Percentiles rank a stretch among this genome's conserved stretches.
phyloP scores from a whole-genome alignment of 176 grass and related monocot species.

The Carex parvula region DNA sequence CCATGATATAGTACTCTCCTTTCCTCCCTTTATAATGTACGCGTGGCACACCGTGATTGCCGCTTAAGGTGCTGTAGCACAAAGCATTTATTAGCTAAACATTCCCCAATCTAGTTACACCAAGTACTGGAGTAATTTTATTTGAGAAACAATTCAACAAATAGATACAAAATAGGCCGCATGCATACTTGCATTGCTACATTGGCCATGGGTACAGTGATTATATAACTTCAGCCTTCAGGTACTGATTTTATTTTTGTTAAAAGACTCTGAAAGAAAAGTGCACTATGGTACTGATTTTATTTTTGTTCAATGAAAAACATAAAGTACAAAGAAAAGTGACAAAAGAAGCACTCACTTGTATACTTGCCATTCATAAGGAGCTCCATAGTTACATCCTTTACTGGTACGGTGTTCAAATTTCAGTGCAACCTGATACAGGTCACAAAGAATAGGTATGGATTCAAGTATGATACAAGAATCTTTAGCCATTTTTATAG shows the following conservation, averaged over 20 bases:
- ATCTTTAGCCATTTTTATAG: too few relatives aligned
- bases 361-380: conserved; percentile 96
- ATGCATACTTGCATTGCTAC: background rate
- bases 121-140: background rate
- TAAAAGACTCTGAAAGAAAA: background rate
- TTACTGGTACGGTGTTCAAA: conserved; percentile 92
- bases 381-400: conserved; percentile 76
- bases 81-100: conserved; percentile 15
- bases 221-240: background rate
- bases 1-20: conserved; percentile 78
- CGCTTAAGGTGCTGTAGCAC: conserved; percentile 68
- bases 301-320: conserved; percentile 4
- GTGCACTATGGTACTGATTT: background rate
- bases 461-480: too few relatives aligned
- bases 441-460: background rate
- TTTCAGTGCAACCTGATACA: conserved; percentile 71
- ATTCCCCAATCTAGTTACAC: background rate
- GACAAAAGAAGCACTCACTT: conserved; percentile 48
- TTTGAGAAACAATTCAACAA: background rate
- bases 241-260: conserved; percentile 6
- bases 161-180: background rate
- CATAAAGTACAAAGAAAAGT: background rate
- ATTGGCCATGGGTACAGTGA: background rate
- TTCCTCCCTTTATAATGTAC: conserved; percentile 92
- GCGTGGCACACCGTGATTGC: conserved; percentile 83